Conservation (phyloP, 2,329 filamentous ascomycete species). For the Scortechinia acanthostroma region DNA sequence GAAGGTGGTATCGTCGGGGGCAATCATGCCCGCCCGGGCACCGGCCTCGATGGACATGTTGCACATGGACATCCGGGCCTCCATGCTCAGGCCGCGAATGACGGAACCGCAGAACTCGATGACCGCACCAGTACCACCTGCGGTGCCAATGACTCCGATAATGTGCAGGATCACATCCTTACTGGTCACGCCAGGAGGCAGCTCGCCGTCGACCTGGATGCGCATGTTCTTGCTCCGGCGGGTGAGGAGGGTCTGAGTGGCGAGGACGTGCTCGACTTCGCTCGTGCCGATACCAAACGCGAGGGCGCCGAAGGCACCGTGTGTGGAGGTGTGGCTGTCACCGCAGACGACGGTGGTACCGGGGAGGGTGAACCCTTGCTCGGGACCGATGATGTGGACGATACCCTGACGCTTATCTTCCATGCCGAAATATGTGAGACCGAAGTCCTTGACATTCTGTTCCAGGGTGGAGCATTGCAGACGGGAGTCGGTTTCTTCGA, state of each 20-base stretch:
- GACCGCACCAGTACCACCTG: constrained; percentile 86
- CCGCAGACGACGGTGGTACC: constrained; percentile 95
- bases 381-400: constrained; percentile 94
- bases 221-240: constrained; percentile 98
- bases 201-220: constrained; percentile 85
- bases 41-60: constrained; percentile 99
- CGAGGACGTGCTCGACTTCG: constrained; percentile 96
- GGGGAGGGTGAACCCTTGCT: constrained; percentile 96
- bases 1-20: constrained; percentile 87
- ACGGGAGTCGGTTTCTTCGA: constrained; percentile 87
- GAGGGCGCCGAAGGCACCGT: constrained; percentile 89
- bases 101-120: constrained; percentile 97
- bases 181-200: constrained; percentile 84
- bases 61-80: constrained; percentile 97
- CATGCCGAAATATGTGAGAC: constrained; percentile 92
- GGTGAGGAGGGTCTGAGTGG: constrained; percentile 90
- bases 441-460: constrained; percentile 94
- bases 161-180: constrained; percentile 92
- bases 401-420: constrained; percentile 96
- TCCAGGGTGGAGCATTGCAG: constrained; percentile 92
- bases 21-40: constrained; percentile 92
- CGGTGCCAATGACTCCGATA: constrained; percentile 89
- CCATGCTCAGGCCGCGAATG: constrained; percentile 83
- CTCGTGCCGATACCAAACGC: constrained; percentile 97
- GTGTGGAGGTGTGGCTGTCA: constrained; percentile 95